Base-by-base conservation (phyloP, 2,329 filamentous ascomycete genomes). In the Verticillium albo-atrum region DNA sequence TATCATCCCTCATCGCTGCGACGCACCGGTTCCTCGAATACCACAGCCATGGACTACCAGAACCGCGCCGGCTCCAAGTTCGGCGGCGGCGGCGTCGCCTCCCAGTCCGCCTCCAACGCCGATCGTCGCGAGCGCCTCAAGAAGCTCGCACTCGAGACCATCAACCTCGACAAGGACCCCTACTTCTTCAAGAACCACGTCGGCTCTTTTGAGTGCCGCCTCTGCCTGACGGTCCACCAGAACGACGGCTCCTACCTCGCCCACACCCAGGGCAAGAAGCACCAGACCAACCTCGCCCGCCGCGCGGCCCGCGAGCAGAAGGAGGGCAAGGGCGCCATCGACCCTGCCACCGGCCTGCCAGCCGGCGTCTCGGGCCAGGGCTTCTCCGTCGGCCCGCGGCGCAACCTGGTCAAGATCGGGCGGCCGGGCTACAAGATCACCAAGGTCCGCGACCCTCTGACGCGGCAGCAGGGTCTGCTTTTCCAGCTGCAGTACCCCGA, bases 171-270 rank as follows among this genome's bases (percentile, higher is more conserved):
- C 79, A 98, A 97, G 79, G 95, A 99, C 79, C 95, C 95, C 0
- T 99, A 98, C 85, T 97, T 98, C 82, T 99, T 99, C 88, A 96
- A 96, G 76, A 99, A 99, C 82, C 94, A 99, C 77, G 91, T 98
- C 69, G 95, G 95, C 71, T 95, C 90, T 71, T 99, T 97, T 77
- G 95, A 99, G 77, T 99, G 95, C 75, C 91, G 95, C 30, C 89
- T 99, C 47, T 99, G 95, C 72, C 82, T 99, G 27, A 99, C 95
- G 0, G 94, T 98, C 4, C 95, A 99, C 82, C 95, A 99, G 72
- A 99, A 99, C 75, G 95, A 99, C 79, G 95, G 95, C 64, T 97
- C 93, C 54, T 99, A 99, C 77, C 92, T 99, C 66, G 95, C 95
- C 1, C 95, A 99, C 78, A 99, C 95, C 3, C 95, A 99, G 77